Percentiles rank a stretch among this genome's conserved stretches.
These are phyloP conservation scores for Combretum micranthum DNA, from an alignment of 345 rosid genomes.

Conservation along the genomic window DNA sequence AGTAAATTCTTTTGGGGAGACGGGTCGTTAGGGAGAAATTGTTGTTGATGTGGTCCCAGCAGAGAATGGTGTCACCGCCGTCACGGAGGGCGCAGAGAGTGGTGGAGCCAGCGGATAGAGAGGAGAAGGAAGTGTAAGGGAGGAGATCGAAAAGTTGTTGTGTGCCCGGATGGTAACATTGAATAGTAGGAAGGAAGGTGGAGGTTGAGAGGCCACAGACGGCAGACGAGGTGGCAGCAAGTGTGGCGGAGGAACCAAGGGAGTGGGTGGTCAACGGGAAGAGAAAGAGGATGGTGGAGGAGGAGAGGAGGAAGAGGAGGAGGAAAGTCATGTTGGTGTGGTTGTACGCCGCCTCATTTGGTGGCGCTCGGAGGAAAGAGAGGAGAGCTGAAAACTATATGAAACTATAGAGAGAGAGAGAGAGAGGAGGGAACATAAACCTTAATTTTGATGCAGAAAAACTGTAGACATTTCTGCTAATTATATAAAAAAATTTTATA, in stretches of 20 bases:
- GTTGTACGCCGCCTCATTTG: no score
- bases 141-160: slow-evolving; percentile 9
- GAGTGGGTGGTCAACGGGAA: slow-evolving; percentile 6
- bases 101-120: slow-evolving; percentile 27
- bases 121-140: slow-evolving; percentile 29
- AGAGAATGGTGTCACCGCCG: slow-evolving; percentile 27
- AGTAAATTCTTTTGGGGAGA: slow-evolving; percentile 22
- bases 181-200: slow-evolving; percentile 13
- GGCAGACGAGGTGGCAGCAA: slow-evolving; percentile 20
- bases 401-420: no score
- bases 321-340: not conserved
- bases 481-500: no score
- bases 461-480: no score
- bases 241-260: slow-evolving; percentile 31
- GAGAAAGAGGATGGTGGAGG: not conserved
- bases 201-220: slow-evolving; percentile 30
- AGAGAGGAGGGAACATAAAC: no score
- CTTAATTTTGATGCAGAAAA: no score
- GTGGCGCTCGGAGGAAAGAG: no score
- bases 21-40: not conserved
- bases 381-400: no score
- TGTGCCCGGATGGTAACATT: slow-evolving; percentile 16
- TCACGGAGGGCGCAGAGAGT: slow-evolving; percentile 32
- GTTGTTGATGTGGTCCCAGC: slow-evolving; percentile 21
- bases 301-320: not conserved